These are phyloP conservation scores for baker's yeast (Saccharomyces cerevisiae) DNA, from an alignment of 805 yeast genomes.

Conservation along the genomic window DNA sequence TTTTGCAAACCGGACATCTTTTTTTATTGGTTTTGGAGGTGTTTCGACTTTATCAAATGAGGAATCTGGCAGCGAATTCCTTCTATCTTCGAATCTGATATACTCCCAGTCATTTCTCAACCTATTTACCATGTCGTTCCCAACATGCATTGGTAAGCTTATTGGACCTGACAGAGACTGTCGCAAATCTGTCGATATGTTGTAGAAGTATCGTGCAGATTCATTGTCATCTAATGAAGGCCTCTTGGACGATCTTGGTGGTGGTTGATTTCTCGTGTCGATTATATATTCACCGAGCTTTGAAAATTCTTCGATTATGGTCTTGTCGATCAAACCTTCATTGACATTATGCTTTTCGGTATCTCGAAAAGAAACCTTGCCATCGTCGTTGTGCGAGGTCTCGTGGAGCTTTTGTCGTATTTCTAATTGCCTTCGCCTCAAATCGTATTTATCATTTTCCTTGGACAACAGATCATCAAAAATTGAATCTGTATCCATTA, in stretches of 20 bases:
- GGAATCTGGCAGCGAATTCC: background rate
- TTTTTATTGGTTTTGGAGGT: conserved; percentile 1
- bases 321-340: conserved; percentile 10
- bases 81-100: conserved; percentile 13
- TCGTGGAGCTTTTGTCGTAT: conserved; percentile 7
- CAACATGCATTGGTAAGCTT: background rate
- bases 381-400: background rate
- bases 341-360: background rate
- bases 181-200: conserved; percentile 2
- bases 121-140: conserved; percentile 3
- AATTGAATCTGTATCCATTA: conserved; percentile 25
- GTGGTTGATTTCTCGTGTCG: background rate
- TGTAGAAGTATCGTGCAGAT: conserved; percentile 16
- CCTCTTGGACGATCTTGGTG: conserved; percentile 21
- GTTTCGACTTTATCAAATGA: background rate
- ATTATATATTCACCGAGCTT: conserved; percentile 17
- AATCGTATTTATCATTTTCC: conserved; percentile 9
- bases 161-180: background rate
- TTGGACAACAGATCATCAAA: conserved; percentile 25
- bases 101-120: conserved; percentile 20
- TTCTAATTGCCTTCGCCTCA: conserved; percentile 8
- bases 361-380: background rate
- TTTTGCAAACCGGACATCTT: conserved; percentile 18
- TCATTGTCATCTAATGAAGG: conserved; percentile 17
- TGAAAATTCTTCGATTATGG: conserved; percentile 17